Evolutionary conservation across 805 yeast genomes (phyloP).

Genomic region (Yarrowia phangngaensis): DNA sequence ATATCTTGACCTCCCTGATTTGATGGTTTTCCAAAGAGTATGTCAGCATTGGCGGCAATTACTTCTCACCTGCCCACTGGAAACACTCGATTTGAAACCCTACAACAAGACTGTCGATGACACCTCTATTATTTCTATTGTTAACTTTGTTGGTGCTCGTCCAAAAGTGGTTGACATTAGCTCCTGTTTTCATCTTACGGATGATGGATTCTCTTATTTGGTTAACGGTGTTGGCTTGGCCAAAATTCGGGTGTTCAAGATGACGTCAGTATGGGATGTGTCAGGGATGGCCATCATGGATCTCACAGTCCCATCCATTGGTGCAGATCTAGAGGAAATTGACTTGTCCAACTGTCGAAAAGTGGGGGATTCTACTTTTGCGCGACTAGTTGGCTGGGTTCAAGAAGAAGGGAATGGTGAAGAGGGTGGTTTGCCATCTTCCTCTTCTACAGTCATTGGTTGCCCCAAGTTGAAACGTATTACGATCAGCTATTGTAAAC

Average conservation of each 20-base stretch:
- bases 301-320: slow-evolving; percentile 60
- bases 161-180: slow-evolving; percentile 60
- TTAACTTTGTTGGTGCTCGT: slow-evolving; percentile 67
- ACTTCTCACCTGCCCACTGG: slow-evolving; percentile 52
- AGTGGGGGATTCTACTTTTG: slow-evolving; percentile 66
- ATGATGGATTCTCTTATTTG: slow-evolving; percentile 67
- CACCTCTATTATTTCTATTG: slow-evolving; percentile 52
- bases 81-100: slow-evolving; percentile 57
- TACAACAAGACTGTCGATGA: slow-evolving; percentile 64
- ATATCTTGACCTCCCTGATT: slow-evolving; percentile 51
- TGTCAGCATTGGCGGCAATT: slow-evolving; percentile 68
- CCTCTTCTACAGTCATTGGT: slow-evolving; percentile 43
- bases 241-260: slow-evolving; percentile 50
- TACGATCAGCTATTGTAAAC: slow-evolving; percentile 70
- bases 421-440: slow-evolving; percentile 8
- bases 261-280: slow-evolving; percentile 73
- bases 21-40: slow-evolving; percentile 57
- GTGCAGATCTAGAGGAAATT: slow-evolving; percentile 53
- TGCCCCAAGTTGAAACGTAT: slow-evolving; percentile 55
- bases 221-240: slow-evolving; percentile 72
- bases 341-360: slow-evolving; percentile 71
- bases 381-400: slow-evolving; percentile 60
- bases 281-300: slow-evolving; percentile 82
- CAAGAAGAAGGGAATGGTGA: slow-evolving; percentile 3
- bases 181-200: slow-evolving; percentile 73